Conservation (phyloP, 345 rosid species). For the Pistacia vera region DNA sequence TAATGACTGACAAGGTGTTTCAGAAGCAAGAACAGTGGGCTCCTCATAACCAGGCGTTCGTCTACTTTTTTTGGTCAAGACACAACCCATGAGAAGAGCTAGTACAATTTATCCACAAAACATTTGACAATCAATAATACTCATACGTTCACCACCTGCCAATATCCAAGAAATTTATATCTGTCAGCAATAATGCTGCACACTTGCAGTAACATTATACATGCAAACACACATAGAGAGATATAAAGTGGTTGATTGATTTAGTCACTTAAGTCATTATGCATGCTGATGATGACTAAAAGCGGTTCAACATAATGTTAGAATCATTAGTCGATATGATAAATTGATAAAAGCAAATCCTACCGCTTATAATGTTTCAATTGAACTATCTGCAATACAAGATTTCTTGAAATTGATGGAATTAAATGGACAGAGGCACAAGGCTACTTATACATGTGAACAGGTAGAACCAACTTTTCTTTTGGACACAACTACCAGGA, state of each 20-base stretch:
- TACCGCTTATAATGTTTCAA: neutral
- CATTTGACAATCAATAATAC: neutral
- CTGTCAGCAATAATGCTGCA: neutral
- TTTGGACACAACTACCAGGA: neutral
- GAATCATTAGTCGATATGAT: no score
- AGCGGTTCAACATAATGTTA: neutral
- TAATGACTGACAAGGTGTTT: conserved; percentile 66
- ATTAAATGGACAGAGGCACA: no score
- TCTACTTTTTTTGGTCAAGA: conserved; percentile 34
- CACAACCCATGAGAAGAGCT: conserved; percentile 48
- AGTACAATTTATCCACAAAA: conserved; percentile 2
- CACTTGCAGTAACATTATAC: no score
- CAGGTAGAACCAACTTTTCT: neutral
- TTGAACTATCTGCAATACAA: neutral
- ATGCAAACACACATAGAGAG: no score
- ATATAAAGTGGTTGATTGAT: no score
- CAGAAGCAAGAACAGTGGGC: conserved; percentile 69
- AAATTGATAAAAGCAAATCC: neutral
- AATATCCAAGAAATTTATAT: conserved; percentile 16
- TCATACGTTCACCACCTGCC: conserved; percentile 9
- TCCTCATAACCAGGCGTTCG: conserved; percentile 60
- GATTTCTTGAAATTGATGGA: no score
- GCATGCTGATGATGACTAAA: neutral
- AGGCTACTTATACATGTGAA: no score
- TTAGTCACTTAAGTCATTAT: no score